A percentile compares a stretch with the other conserved stretches of the same genome.
These are phyloP conservation scores for Tuber calosporum DNA, from an alignment of 495 filamentous ascomycete genomes.

Conservation along the genomic window DNA sequence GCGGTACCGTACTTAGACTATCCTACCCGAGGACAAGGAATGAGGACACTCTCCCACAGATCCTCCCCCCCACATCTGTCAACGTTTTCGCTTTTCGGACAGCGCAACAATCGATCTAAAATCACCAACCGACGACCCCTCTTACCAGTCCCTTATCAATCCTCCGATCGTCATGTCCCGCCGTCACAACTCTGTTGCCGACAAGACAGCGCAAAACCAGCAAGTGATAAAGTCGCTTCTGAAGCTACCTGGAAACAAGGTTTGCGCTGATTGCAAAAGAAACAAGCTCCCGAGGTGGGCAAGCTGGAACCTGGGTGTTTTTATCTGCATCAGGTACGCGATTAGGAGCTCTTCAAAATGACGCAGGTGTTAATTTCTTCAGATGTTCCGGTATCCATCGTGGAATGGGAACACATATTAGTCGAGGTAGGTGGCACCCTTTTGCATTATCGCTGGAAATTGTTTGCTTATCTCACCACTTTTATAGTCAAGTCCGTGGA, in stretches of 20 bases:
- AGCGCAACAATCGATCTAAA: background rate
- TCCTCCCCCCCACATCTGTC: background rate
- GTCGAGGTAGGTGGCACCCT: slow-evolving; percentile 47
- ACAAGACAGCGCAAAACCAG: slow-evolving; percentile 82
- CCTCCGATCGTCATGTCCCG: slow-evolving; percentile 68
- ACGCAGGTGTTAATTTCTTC: slow-evolving; percentile 13
- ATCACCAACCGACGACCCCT: background rate
- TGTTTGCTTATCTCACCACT: slow-evolving; percentile 10
- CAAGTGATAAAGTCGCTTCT: slow-evolving; percentile 82
- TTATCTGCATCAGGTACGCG: slow-evolving; percentile 77
- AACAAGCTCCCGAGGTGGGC: slow-evolving; percentile 99
- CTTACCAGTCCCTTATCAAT: background rate
- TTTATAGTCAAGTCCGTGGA: slow-evolving; percentile 82
- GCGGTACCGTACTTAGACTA: too few species aligned
- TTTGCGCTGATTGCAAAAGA: slow-evolving; percentile 95
- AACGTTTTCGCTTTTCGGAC: background rate
- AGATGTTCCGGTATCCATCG: slow-evolving; percentile 93
- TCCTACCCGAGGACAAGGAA: background rate
- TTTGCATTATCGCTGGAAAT: slow-evolving; percentile 6
- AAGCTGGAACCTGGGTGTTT: slow-evolving; percentile 92
- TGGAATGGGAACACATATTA: slow-evolving; percentile 98
- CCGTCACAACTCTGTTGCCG: slow-evolving; percentile 66
- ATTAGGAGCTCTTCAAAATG: background rate
- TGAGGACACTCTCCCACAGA: background rate
- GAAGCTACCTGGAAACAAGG: slow-evolving; percentile 90